These are phyloP conservation scores for Prunus armeniaca DNA, from an alignment of 306 rosid species.

Conservation along the genomic window DNA sequence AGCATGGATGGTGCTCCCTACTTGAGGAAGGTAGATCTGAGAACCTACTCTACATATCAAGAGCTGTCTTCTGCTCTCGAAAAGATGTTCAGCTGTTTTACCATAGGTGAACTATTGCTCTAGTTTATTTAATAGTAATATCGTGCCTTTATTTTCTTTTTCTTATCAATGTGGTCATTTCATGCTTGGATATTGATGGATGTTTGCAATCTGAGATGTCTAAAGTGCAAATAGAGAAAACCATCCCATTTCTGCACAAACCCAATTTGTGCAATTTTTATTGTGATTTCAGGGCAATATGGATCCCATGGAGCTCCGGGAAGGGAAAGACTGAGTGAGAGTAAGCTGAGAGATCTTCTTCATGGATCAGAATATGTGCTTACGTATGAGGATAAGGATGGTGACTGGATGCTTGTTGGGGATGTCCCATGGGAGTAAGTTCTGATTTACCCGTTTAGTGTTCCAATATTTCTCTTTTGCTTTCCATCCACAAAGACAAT, in stretches of 20 bases:
- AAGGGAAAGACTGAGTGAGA: conserved; percentile 77
- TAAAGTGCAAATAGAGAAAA: not conserved
- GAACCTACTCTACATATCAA: conserved; percentile 71
- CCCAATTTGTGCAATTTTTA: conserved; percentile 22
- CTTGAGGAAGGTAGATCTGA: conserved; percentile 91
- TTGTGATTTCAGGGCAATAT: conserved; percentile 65
- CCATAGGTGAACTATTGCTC: conserved; percentile 53
- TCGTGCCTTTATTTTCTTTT: not conserved
- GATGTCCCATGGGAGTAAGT: conserved; percentile 99
- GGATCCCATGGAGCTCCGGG: conserved; percentile 83
- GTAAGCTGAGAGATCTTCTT: conserved; percentile 90
- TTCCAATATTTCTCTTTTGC: not conserved
- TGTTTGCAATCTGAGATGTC: not conserved
- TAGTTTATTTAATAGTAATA: conserved; percentile 3
- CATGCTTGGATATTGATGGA: not conserved
- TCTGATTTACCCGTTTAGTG: not conserved
- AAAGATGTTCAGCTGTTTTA: conserved; percentile 97
- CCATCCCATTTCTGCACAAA: conserved; percentile 11
- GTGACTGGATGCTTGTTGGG: conserved; percentile 99
- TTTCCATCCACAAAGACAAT: not conserved
- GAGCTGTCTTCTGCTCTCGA: conserved; percentile 92
- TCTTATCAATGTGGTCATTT: not conserved
- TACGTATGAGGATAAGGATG: conserved; percentile 88
- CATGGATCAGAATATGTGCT: conserved; percentile 95
- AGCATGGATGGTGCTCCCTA: conserved; percentile 99